Evolutionary conservation across 1,139 yeast genomes (phyloP).

Genomic region (Blastobotrys malaysiensis): DNA sequence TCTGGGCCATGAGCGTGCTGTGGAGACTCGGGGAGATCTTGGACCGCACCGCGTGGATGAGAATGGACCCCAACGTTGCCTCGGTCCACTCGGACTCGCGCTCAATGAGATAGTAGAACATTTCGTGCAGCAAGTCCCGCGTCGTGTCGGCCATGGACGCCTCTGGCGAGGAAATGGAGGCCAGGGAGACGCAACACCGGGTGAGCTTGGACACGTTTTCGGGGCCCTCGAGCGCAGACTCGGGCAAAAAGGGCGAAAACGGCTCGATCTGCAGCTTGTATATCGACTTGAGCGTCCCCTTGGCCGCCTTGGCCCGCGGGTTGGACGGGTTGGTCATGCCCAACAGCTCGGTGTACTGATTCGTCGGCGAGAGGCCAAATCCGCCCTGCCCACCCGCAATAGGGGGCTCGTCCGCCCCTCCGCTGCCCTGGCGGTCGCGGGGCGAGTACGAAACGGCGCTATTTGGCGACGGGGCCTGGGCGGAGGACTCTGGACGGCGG

Average conservation of each 20-base stretch:
- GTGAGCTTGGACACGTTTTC: slow-evolving; percentile 12
- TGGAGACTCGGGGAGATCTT: neutral
- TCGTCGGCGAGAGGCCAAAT: slow-evolving; percentile 1
- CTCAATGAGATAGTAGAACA: slow-evolving; percentile 13
- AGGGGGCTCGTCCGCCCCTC: no score
- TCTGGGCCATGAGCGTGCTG: neutral
- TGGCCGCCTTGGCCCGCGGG: slow-evolving; percentile 5
- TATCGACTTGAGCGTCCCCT: slow-evolving; percentile 11
- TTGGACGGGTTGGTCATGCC: slow-evolving; percentile 11
- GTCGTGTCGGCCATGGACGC: slow-evolving; percentile 15
- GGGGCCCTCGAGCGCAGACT: slow-evolving; percentile 4
- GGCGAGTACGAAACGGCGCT: neutral
- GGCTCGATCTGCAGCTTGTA: slow-evolving; percentile 16
- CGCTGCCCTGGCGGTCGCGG: neutral
- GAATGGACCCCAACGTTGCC: slow-evolving; percentile 13
- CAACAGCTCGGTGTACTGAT: slow-evolving; percentile 1
- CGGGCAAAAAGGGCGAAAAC: slow-evolving; percentile 18
- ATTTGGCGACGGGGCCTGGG: neutral
- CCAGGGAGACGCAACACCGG: slow-evolving; percentile 18
- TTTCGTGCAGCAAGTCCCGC: slow-evolving; percentile 14
- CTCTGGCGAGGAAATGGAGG: slow-evolving; percentile 16
- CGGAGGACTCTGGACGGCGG: neutral
- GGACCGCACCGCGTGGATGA: slow-evolving; percentile 8
- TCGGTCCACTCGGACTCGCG: slow-evolving; percentile 15
- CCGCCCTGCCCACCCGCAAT: no score